Base-by-base conservation (phyloP, 257 asterid species). In the Fraxinus excelsior region DNA sequence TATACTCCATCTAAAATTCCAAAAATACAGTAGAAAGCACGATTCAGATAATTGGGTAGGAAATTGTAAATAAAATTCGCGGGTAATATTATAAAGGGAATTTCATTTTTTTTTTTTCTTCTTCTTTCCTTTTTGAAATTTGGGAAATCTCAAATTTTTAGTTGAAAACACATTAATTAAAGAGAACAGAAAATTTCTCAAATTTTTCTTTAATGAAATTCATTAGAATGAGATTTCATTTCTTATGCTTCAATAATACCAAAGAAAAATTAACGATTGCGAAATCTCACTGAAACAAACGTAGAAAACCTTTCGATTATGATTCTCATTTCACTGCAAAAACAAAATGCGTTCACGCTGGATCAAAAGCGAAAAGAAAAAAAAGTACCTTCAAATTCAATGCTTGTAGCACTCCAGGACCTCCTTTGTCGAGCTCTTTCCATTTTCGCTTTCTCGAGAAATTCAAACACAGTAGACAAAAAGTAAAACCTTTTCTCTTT, bases 341-440 rank as follows among this genome's bases (percentile, higher is more conserved):
- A 38, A 71, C 53, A 40, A 71, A 37, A 74, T 23, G n/a, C 38
- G 5, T 12, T 9, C 23, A 11, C 7, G 28, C 7, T 58, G 67
- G 51, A 42, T 42, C 18, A 64, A n/a, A 32, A 37, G 65, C 21
- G 6, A 26, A 38, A 11, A 19, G 40, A 62, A 11, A 28, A 38
- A 66, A 26, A 25, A 35, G 25, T 40, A 87, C 91, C 91, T 85
- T 80, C 80, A 75, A 78, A 88, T 87, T 80, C 82, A 75, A 78
- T 11, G 44, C 56, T 72, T 25, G 86, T 35, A 71, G 87, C 78
- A 40, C 88, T 85, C 58, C 72, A 81, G 71, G 85, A 79, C 80
- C 84, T 87, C 78, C 83, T 71, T 29, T 79, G 91, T 7, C 91
- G 87, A 87, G 76, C 60, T 64, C 38, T 74, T 79, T 87, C 91